Evolutionary conservation across 2,329 filamentous ascomycete genomes (phyloP), one percentile per base, ranked within the genome.

Genomic region (Fusarium sororula): DNA sequence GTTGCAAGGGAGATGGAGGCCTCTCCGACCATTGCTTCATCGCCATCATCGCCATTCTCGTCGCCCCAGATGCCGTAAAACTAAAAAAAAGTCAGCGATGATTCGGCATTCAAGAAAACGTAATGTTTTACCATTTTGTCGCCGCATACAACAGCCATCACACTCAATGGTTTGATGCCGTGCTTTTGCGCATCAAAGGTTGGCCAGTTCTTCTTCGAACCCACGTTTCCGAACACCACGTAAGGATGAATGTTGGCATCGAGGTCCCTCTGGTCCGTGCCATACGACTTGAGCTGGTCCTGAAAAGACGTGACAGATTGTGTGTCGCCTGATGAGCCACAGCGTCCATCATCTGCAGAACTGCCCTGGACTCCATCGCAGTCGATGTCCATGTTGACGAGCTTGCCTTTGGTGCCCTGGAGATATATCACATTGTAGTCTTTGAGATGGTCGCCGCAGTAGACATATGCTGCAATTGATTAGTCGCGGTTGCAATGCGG

Each of bases 1-100:
- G 88, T 87, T 5, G 87, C 90, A 13, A 91, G 83, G 3, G 88
- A 86, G 71, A 91, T 86, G 32, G 87, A 87, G 0, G 87, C 85
- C 73, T 91, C 90, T 42, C 90, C 89, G 1, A 88, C 85, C 71
- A 87, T 80, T 30, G 87, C 81, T 58, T 83, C 77, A 12, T 78
- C 66, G 6, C 85, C 84, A 56, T 87, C 85, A 54, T 85, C 87
- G 48, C 89, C 90, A 69, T 91, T 91, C 39, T 86, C 87, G 71
- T 91, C 89, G 26, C 89, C 90, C 89, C 88, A 91, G 56, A 91
- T 81, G 17, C 88, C 89, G 75, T 91, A 91, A 71, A 86, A 82
- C 85, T 87, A 56, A 2, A 56, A 1, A 12, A 47, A 17, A 3
- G 30, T 70, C n/a, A 61, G 5, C 9, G 18, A 11, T 11, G 5